phyloP scores from a whole-genome alignment of 495 filamentous ascomycete species.

The Pyrenula aspistea region DNA sequence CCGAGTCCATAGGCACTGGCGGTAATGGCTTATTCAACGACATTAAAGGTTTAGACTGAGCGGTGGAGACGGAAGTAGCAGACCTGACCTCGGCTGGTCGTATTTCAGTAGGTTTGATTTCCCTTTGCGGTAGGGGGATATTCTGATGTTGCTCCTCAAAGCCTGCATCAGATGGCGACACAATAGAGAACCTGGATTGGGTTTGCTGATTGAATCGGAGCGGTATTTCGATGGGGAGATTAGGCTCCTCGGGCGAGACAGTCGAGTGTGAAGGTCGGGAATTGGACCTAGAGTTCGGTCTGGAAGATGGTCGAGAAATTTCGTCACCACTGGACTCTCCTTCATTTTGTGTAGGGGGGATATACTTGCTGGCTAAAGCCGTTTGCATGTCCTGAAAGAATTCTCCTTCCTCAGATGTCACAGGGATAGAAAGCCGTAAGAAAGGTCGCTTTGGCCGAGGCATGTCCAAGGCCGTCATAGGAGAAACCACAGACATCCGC shows the following conservation, averaged over 20 bases:
- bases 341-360: background rate
- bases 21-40: background rate
- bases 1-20: background rate
- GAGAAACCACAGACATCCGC: constrained; percentile 14
- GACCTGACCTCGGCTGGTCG: too few relatives aligned
- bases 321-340: background rate
- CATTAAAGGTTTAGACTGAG: background rate
- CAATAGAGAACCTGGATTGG: background rate
- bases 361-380: background rate
- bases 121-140: background rate
- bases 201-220: background rate
- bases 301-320: background rate
- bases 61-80: background rate
- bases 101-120: too few relatives aligned
- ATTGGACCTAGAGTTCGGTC: background rate
- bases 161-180: background rate
- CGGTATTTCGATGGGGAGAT: background rate
- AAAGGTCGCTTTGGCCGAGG: constrained; percentile 14
- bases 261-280: background rate
- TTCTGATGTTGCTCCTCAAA: background rate
- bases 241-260: background rate
- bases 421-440: background rate
- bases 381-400: background rate
- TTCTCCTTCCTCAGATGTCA: background rate
- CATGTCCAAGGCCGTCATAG: constrained; percentile 17